Base-by-base conservation (phyloP, 495 filamentous ascomycete genomes). In the Sabuloglossum arenarium region DNA sequence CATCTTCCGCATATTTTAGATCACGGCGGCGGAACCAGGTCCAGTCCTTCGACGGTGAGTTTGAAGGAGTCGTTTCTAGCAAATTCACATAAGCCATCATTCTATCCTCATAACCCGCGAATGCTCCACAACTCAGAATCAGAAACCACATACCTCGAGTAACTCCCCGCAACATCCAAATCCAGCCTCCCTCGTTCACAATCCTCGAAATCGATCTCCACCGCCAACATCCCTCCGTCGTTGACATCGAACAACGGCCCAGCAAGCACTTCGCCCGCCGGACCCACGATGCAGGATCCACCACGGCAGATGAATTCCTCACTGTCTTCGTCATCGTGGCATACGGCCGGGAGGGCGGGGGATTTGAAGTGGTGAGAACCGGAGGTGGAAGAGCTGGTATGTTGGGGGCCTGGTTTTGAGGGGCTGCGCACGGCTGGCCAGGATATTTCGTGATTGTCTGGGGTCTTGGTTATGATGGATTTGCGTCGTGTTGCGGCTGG, bases 241-340 rank as follows among this genome's bases (percentile, higher is more conserved):
- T 88, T 80, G 32, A 82, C 78, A 55, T 91, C 85, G 86, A 86
- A 94, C 53, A 93, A 68, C 0, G 90, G 90, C 0, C 86, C 88
- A 0, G 76, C 78, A 0, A 95, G 65, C 3, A 88, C 76, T 3
- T 88, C 75, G 0, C 90, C 90, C 30, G 84, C 70, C 0, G 90
- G 90, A 6, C 75, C 81, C 47, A 94, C 70, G 59, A 97, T 89
- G 59, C 80, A 83, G 0, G 84, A 90, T 0, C 90, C 90, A 27
- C 89, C 90, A 8, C 81, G 74, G 51, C 73, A 84, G 49, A 78
- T 61, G 56, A 75, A 84, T 3, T 68, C 68, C 6, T 68, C 67
- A n/a, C 63, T 70, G 11, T 28, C 24, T 63, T 23, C 39, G 19
- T 69, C 0, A 69, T 54, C 6, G 30, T 56, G 14, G 29, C 11